These are phyloP conservation scores for Delphinella strobiligena DNA, from an alignment of 2,329 filamentous ascomycete species.

Conservation along the genomic window DNA sequence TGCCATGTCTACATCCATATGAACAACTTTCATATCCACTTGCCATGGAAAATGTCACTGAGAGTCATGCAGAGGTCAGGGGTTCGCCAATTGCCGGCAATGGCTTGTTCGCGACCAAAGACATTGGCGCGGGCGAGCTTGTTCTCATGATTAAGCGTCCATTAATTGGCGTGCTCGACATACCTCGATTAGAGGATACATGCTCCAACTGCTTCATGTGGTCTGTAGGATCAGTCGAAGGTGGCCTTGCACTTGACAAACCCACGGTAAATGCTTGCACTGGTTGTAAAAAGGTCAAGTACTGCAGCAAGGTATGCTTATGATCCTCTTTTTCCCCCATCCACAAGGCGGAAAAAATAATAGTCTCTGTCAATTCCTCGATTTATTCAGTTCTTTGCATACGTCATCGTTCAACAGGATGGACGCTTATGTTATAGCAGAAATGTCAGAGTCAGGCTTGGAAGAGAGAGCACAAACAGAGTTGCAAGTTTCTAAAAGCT, in stretches of 20 bases:
- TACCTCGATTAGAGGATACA: slow-evolving; percentile 37
- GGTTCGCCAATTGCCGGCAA: slow-evolving; percentile 27
- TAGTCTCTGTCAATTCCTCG: background rate
- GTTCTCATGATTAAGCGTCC: slow-evolving; percentile 39
- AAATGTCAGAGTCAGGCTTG: slow-evolving; percentile 48
- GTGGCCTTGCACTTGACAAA: slow-evolving; percentile 7
- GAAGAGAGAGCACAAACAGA: slow-evolving; percentile 46
- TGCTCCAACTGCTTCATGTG: slow-evolving; percentile 47
- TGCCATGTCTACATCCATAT: too few relatives aligned
- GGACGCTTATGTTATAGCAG: slow-evolving; percentile 21
- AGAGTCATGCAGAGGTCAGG: slow-evolving; percentile 9
- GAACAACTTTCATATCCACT: too few relatives aligned
- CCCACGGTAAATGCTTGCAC: slow-evolving; percentile 40
- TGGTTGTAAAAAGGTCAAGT: slow-evolving; percentile 45
- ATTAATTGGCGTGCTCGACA: slow-evolving; percentile 43
- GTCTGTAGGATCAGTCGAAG: slow-evolving; percentile 21
- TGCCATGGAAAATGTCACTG: too few relatives aligned
- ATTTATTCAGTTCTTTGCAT: background rate
- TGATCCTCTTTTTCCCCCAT: background rate
- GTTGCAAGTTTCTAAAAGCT: slow-evolving; percentile 42
- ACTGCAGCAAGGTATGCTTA: slow-evolving; percentile 44
- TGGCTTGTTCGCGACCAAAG: slow-evolving; percentile 41
- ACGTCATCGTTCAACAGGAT: background rate
- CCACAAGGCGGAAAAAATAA: background rate
- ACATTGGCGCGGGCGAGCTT: slow-evolving; percentile 36